Base-by-base conservation (phyloP, 257 asterid genomes). In the Solanum lycopersicoides region DNA sequence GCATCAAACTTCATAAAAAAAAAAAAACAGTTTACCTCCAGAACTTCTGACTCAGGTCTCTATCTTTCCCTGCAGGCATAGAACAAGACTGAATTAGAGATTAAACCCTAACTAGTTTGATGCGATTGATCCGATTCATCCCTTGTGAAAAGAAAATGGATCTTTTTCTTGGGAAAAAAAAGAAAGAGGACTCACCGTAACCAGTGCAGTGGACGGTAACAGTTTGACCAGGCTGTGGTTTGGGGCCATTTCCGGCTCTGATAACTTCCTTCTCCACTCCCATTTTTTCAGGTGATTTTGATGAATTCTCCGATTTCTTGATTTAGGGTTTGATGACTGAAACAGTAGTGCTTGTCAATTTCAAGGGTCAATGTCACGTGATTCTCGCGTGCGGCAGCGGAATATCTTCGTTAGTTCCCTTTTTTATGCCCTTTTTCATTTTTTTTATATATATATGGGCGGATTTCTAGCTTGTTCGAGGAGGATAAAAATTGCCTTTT, bases 141-240 rank as follows among this genome's bases (percentile, higher is more conserved):
- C 63, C 63, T 53, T 53, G n/a, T 53, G 63, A 53, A 53, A 53
- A 16, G 63, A 16, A 6, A 16, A 53, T 53, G 63, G 63, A 53
- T 53, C 23, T 18, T 53, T 53, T 18, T 53, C 60, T 53, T 16
- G 63, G 63, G 10, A 23, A 9, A 8, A 2, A 72, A 73, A 69
- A 7, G 4, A 37, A 73, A 75, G 21, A 9, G 34, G 16, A 41
- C 87, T 68, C 13, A 88, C 99, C 99, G 85, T 84, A 97, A 16
- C 99, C 99, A 30, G 99, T 97, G 93, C 99, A 97, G 95, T 97
- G 98, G 87, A 97, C 99, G 56, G 99, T 95, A 83, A 97, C 99
- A 9, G 89, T 93, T 83, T 96, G 99, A 18, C 99, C 99, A 47
- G 87, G 85, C 44, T 66, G 85, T 8, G 99, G 99, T 39, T 96